Percentiles rank a stretch among this genome's conserved stretches.
Evolutionary conservation across 140 eudicot genomes (phyloP).

Genomic region (Bidens hawaiensis): DNA sequence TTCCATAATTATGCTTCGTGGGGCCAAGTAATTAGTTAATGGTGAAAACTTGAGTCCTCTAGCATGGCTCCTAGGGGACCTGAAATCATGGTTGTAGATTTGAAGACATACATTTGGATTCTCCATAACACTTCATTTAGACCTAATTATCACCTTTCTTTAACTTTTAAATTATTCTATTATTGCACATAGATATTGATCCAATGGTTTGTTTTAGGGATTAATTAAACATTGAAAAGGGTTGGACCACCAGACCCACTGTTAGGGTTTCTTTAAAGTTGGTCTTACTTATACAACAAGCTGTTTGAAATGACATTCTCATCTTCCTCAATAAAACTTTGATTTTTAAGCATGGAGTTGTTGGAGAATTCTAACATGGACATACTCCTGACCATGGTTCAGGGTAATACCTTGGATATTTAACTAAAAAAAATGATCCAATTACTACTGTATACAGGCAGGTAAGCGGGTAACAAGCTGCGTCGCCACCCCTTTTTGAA

Average conservation of each 20-base stretch:
- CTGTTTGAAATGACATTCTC: conserved; percentile 41
- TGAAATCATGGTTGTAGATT: conserved; percentile 58
- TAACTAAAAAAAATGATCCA: too few relatives aligned
- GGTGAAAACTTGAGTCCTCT: conserved; percentile 40
- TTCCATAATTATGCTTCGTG: conserved; percentile 34
- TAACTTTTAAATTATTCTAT: conserved; percentile 25
- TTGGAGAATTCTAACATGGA: conserved; percentile 25
- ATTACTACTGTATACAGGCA: too few relatives aligned
- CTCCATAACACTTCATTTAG: conserved; percentile 36
- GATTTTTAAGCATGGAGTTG: conserved; percentile 26
- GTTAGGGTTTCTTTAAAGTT: conserved; percentile 37
- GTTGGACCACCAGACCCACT: conserved; percentile 41
- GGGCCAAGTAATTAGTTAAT: conserved; percentile 36
- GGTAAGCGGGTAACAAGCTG: too few relatives aligned
- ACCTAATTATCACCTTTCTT: conserved; percentile 33
- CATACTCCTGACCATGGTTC: too few relatives aligned
- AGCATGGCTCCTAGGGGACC: conserved; percentile 47
- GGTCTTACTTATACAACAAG: conserved; percentile 42
- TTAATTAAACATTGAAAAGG: conserved; percentile 29
- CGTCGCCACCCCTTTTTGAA: too few relatives aligned
- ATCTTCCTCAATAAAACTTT: conserved; percentile 30
- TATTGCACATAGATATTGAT: conserved; percentile 31
- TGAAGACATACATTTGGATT: conserved; percentile 48
- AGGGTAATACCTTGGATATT: too few relatives aligned
- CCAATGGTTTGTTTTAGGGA: conserved; percentile 37